phyloP scores from a whole-genome alignment of 345 rosid genomes.

The Psidium guajava region DNA sequence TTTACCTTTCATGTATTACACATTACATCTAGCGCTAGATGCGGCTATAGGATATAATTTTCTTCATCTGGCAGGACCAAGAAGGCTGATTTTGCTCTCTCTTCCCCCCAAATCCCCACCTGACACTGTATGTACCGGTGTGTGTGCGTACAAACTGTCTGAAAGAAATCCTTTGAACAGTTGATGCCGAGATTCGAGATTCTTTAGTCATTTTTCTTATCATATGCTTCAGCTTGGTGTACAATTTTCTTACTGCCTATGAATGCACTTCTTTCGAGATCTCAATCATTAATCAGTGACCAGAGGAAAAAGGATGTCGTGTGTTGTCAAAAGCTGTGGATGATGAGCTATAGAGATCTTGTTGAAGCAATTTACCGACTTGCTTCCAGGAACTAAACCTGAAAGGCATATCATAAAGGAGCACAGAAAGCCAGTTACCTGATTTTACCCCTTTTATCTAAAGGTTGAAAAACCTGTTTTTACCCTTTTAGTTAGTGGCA shows the following conservation, averaged over 20 bases:
- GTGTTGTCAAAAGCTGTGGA: neutral
- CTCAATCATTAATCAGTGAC: neutral
- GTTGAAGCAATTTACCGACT: neutral
- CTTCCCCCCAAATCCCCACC: neutral
- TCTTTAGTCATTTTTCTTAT: neutral
- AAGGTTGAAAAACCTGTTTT: neutral
- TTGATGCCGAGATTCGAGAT: neutral
- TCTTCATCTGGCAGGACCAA: neutral
- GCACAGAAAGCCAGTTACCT: neutral
- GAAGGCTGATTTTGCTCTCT: neutral
- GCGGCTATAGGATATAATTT: neutral
- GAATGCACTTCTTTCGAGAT: neutral
- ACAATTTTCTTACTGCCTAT: neutral
- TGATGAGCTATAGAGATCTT: neutral
- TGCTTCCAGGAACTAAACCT: neutral
- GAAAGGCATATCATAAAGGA: neutral
- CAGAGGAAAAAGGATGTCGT: neutral
- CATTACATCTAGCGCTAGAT: neutral
- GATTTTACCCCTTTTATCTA: neutral
- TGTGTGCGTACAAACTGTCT: neutral
- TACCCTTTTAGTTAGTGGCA: neutral
- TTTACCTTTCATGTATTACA: neutral
- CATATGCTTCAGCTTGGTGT: neutral
- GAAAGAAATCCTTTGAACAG: neutral
- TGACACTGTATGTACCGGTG: neutral